A percentile compares a stretch with the other conserved stretches of the same genome.
Conservation (phyloP, 164 flowering plant genomes). For the Hamamelis virginiana region DNA sequence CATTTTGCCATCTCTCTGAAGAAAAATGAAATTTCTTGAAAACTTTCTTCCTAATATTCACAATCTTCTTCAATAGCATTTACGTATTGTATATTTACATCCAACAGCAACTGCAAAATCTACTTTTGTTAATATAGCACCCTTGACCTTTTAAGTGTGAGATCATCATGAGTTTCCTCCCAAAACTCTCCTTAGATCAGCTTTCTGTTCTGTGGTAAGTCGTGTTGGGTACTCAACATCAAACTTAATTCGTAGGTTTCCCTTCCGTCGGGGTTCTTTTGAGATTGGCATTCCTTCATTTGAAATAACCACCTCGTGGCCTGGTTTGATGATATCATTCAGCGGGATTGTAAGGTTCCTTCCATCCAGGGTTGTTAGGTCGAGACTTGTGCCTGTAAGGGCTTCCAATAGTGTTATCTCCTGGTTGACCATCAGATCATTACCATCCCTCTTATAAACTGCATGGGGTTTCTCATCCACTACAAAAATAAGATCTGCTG, state of each 20-base stretch:
- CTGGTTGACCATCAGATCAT: constrained; percentile 63
- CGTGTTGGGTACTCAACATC: constrained; percentile 79
- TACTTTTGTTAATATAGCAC: constrained; percentile 10
- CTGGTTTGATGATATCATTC: constrained; percentile 72
- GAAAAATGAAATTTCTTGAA: background rate
- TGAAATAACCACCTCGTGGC: constrained; percentile 59
- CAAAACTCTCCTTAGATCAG: constrained; percentile 62
- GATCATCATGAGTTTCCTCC: constrained; percentile 41
- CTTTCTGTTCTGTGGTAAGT: constrained; percentile 73
- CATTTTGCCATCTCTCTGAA: background rate
- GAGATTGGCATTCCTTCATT: constrained; percentile 96
- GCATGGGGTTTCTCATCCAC: constrained; percentile 89
- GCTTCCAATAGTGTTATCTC: constrained; percentile 78
- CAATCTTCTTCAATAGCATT: constrained; percentile 22
- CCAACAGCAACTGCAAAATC: constrained; percentile 8
- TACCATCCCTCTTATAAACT: constrained; percentile 76
- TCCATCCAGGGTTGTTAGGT: constrained; percentile 68
- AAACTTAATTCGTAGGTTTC: constrained; percentile 69
- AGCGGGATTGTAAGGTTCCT: constrained; percentile 56
- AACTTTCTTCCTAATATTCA: constrained; percentile 27
- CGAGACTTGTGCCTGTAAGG: constrained; percentile 77
- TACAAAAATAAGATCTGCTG: constrained; percentile 81
- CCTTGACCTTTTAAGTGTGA: background rate
- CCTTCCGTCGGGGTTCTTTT: constrained; percentile 77
- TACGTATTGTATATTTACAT: constrained; percentile 29